Conservation (phyloP, 352 stramenopile species). For the Pythium monospermum region DNA sequence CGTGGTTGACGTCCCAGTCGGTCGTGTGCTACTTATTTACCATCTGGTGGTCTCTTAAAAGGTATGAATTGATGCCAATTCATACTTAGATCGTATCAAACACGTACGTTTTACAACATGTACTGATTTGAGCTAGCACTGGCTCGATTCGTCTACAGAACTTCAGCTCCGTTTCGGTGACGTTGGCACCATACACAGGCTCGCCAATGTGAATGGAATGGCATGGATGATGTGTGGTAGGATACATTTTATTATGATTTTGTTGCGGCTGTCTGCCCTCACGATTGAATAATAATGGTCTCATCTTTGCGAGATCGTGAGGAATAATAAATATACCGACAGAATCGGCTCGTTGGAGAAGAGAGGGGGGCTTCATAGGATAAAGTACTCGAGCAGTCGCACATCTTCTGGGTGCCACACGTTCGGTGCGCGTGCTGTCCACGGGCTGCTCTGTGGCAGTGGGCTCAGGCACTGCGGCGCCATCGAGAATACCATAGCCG, state of each 20-base stretch:
- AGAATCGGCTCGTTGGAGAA: too few relatives aligned
- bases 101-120: too few relatives aligned
- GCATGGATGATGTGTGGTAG: too few relatives aligned
- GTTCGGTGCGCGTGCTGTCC: slow-evolving; percentile 8
- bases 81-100: too few relatives aligned
- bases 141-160: background rate
- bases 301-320: too few relatives aligned
- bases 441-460: slow-evolving; percentile 6
- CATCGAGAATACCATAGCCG: slow-evolving; percentile 2
- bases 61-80: background rate
- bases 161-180: background rate
- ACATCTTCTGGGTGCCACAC: slow-evolving; percentile 46
- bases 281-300: background rate
- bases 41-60: background rate
- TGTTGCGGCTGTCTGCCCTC: too few relatives aligned
- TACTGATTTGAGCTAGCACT: too few relatives aligned
- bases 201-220: too few relatives aligned
- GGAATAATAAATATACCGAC: too few relatives aligned
- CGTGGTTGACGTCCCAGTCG: background rate
- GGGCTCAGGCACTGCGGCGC: slow-evolving; percentile 13
- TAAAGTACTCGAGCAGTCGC: slow-evolving; percentile 71
- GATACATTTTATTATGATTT: too few relatives aligned
- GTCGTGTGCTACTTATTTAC: slow-evolving; percentile 2
- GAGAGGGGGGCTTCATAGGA: too few relatives aligned
- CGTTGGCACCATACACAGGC: background rate